phyloP scores from a whole-genome alignment of 768 basidiomycete genomes.

The Termitomyces sp. region DNA sequence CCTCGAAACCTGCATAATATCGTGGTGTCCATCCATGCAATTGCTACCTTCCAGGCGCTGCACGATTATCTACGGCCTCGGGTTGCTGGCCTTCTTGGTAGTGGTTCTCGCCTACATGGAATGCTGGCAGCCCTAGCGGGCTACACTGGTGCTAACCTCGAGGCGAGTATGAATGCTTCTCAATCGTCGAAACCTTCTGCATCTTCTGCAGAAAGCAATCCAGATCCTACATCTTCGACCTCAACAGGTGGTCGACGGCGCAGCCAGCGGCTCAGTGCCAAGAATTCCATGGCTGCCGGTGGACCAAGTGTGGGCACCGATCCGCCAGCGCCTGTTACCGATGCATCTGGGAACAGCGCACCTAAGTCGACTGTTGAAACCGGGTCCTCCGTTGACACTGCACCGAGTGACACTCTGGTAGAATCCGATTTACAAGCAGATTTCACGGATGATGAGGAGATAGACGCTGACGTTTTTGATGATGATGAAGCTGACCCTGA shows the following conservation, averaged over 20 bases:
- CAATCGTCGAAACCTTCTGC: constrained; percentile 24
- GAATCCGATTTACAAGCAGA: constrained; percentile 68
- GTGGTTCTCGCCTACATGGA: constrained; percentile 67
- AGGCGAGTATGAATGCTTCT: constrained; percentile 26
- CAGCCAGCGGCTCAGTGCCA: constrained; percentile 79
- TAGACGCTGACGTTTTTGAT: constrained; percentile 87
- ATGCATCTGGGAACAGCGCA: constrained; percentile 2
- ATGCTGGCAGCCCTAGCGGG: constrained; percentile 91
- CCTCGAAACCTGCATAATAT: constrained; percentile 86
- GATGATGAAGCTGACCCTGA: constrained; percentile 75
- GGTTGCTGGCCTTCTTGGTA: constrained; percentile 64
- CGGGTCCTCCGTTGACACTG: constrained; percentile 31
- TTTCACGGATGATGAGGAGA: constrained; percentile 80
- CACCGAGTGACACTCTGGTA: constrained; percentile 52
- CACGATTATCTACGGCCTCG: constrained; percentile 94
- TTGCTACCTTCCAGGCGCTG: constrained; percentile 95
- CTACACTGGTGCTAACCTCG: constrained; percentile 44
- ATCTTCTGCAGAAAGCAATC: constrained; percentile 21
- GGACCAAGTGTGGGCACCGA: constrained; percentile 9
- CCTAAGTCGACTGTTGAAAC: constrained; percentile 12
- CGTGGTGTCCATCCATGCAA: constrained; percentile 96
- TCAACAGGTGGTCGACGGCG: constrained; percentile 58
- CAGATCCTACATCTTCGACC: constrained; percentile 22
- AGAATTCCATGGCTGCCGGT: constrained; percentile 31
- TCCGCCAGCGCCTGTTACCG: constrained; percentile 11